A percentile compares a stretch with the other conserved stretches of the same genome.
phyloP scores from a whole-genome alignment of 805 yeast species.

The Nakazawaea populi region DNA sequence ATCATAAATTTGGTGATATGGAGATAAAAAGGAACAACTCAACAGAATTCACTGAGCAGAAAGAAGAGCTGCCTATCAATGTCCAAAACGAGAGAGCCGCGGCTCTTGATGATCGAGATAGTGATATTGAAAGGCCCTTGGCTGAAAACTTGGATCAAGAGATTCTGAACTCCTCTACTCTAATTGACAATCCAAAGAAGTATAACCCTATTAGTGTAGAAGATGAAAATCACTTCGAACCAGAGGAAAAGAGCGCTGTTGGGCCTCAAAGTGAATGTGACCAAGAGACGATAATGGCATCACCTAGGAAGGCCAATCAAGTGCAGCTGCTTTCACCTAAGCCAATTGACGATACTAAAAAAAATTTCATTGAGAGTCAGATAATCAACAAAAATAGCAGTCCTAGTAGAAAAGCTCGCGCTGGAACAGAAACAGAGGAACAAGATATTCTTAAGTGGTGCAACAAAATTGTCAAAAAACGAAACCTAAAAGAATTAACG shows the following conservation, averaged over 20 bases:
- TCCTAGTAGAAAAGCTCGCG: no score
- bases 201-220: background rate
- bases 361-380: background rate
- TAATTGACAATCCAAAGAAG: background rate
- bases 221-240: background rate
- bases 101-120: no score
- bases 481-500: slow-evolving; percentile 13
- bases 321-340: background rate
- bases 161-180: no score
- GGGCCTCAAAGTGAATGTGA: no score
- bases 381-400: no score
- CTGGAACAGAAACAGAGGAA: slow-evolving; percentile 1
- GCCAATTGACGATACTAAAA: background rate
- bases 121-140: background rate
- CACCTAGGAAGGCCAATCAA: background rate
- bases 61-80: no score
- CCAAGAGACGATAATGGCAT: background rate
- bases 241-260: background rate
- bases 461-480: slow-evolving; percentile 13
- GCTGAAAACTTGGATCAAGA: background rate
- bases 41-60: background rate
- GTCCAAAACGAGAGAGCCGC: no score
- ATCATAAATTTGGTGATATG: slow-evolving; percentile 30
- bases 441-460: background rate
- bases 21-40: background rate